Evolutionary conservation across 257 asterid species (phyloP), one percentile per base, ranked within the genome.

Genomic region (Cynanchum wilfordii): DNA sequence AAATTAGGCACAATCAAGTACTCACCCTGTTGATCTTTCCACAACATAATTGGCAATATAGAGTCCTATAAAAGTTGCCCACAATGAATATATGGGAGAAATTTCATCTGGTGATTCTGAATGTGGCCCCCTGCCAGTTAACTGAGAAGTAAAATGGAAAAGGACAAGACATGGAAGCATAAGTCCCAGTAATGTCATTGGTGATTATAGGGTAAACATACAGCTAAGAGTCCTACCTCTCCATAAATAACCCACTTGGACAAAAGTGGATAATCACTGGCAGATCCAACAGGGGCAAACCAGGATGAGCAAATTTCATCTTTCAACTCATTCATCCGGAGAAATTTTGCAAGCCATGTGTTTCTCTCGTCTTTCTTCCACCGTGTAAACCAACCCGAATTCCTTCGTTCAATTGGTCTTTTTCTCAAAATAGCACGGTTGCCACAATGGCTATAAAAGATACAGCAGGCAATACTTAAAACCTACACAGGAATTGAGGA

Each of bases 261-360:
- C 77, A 87, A 79, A 69, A 95, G 85, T 19, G 99, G 99, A 83
- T 92, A 95, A 81, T 95, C 99, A 75, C 84, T 89, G 40, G 97
- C 99, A 49, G 98, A 95, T 55, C 99, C 99, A 81, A 95, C 99
- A 11, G 99, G 98, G 42, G 99, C 99, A 87, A 95, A 95, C 99
- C 99, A 95, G 57, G 98, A 92, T 65, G 85, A 79, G 84, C 99
- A 95, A 57, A 92, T 96, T 82, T 92, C 96, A 54, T 92, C 91
- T 83, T 90, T 95, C 70, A 89, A 84, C 85, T 95, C 86, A 79
- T 89, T 89, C 94, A 95, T 81, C 56, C 89, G 91, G 71, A 95
- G 80, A 66, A 95, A 88, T 78, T 90, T 95, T 27, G 89, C 86
- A 68, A 95, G 89, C 99, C 95, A 95, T 40, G 97, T 85, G 79